Evolutionary conservation across 306 rosid species (phyloP).

Genomic region (Vigna reflexopilosa): DNA sequence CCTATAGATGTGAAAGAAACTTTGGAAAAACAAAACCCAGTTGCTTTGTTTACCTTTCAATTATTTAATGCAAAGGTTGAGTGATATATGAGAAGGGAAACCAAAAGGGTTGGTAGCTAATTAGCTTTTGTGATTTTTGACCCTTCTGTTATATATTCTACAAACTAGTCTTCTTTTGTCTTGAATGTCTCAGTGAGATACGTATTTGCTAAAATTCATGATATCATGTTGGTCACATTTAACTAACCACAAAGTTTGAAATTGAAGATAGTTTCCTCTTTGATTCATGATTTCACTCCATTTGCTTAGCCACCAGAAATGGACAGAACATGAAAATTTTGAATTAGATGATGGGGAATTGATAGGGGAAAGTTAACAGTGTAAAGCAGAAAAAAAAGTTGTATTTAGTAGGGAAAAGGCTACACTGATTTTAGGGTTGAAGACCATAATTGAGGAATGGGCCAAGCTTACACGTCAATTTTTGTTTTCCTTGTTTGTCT

Average conservation of each 20-base stretch:
- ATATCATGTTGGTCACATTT: constrained; percentile 13
- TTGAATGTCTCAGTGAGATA: constrained; percentile 6
- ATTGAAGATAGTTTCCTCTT: constrained; percentile 39
- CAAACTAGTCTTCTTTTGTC: constrained; percentile 4
- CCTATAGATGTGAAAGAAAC: constrained; percentile 22
- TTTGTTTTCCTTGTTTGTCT: constrained; percentile 28
- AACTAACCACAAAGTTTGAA: constrained; percentile 4
- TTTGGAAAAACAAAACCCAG: constrained; percentile 14
- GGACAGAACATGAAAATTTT: constrained; percentile 36
- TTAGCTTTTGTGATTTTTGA: not conserved
- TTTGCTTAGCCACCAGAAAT: constrained; percentile 34
- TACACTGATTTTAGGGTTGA: constrained; percentile 30
- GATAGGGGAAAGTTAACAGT: constrained; percentile 40
- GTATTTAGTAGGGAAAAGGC: constrained; percentile 27
- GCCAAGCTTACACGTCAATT: constrained; percentile 34
- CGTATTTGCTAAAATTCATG: constrained; percentile 24
- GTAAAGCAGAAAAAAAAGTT: constrained; percentile 36
- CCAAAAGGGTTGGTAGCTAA: constrained; percentile 5
- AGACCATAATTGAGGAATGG: constrained; percentile 37
- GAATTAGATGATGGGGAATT: constrained; percentile 31
- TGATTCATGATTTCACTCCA: constrained; percentile 43
- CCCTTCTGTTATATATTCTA: constrained; percentile 14
- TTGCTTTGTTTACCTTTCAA: constrained; percentile 20
- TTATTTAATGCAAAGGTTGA: constrained; percentile 26
- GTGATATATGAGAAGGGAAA: too few species aligned